A percentile compares a stretch with the other conserved stretches of the same genome.
Conservation (phyloP, 1,139 yeast species). For the Candida sp. region DNA sequence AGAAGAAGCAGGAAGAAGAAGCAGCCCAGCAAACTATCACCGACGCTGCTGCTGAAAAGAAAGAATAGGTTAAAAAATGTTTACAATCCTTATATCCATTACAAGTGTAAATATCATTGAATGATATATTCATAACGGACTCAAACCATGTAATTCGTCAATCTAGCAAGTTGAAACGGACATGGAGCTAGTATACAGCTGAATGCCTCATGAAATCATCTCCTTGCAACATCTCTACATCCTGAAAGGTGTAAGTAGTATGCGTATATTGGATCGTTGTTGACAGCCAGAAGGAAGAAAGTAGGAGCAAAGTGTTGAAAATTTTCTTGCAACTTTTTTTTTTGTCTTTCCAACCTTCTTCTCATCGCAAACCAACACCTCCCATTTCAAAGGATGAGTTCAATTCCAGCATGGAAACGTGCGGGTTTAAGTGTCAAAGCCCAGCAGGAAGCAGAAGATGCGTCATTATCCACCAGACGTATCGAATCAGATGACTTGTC, state of each 20-base stretch:
- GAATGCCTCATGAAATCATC: not conserved
- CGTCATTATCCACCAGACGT: conserved; percentile 39
- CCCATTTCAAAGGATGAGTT: conserved; percentile 11
- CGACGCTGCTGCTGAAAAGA: conserved; percentile 2
- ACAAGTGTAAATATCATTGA: conserved; percentile 19
- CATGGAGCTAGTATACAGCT: not conserved
- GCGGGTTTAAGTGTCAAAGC: conserved; percentile 70
- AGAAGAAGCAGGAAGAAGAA: conserved; percentile 13
- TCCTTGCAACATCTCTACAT: conserved; percentile 4
- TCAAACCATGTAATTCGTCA: conserved; percentile 57
- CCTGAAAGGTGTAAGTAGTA: not conserved
- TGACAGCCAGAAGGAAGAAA: not conserved
- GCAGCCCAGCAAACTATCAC: not conserved
- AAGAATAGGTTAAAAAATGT: conserved; percentile 25
- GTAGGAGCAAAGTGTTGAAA: not conserved
- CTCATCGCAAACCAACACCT: not conserved
- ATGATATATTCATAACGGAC: conserved; percentile 40
- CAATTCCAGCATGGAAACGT: conserved; percentile 90
- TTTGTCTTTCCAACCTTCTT: not conserved
- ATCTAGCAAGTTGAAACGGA: conserved; percentile 26
- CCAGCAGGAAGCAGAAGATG: conserved; percentile 41
- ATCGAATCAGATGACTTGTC: conserved; percentile 51
- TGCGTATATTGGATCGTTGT: not conserved
- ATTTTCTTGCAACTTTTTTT: conserved; percentile 5
- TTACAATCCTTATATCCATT: conserved; percentile 61